Percentiles rank a stretch among this genome's conserved stretches.
These are phyloP conservation scores for Fagus crenata DNA, from an alignment of 306 rosid species.

Conservation along the genomic window DNA sequence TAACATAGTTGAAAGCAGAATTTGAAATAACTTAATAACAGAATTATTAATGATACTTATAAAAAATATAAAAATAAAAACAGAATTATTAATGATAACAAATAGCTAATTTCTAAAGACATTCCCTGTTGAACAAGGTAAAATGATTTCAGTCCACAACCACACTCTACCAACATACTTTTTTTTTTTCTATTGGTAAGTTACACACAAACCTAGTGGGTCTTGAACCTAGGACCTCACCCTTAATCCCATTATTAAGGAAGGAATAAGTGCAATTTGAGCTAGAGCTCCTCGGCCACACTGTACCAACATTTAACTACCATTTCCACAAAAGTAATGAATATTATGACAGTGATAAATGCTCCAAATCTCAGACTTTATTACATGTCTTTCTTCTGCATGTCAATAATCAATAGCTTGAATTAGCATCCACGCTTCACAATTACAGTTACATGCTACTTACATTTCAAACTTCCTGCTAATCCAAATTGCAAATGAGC, in stretches of 20 bases:
- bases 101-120: conserved; percentile 8
- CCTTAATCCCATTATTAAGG: too few relatives aligned
- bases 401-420: neutral
- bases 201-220: too few relatives aligned
- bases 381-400: neutral
- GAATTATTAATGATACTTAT: neutral
- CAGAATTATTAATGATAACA: conserved; percentile 12
- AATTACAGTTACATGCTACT: neutral
- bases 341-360: neutral
- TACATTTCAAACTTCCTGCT: neutral
- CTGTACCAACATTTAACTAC: too few relatives aligned
- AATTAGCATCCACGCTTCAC: neutral
- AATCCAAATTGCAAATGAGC: neutral
- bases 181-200: too few relatives aligned
- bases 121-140: conserved; percentile 12
- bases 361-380: neutral
- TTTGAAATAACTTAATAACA: conserved; percentile 4
- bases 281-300: too few relatives aligned
- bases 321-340: neutral
- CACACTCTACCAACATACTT: neutral
- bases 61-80: neutral
- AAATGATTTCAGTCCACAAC: conserved; percentile 1
- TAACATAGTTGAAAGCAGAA: conserved; percentile 15
- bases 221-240: too few relatives aligned
- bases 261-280: too few relatives aligned